Base-by-base conservation (phyloP, 805 yeast species). In the Wickerhamiella azyma region DNA sequence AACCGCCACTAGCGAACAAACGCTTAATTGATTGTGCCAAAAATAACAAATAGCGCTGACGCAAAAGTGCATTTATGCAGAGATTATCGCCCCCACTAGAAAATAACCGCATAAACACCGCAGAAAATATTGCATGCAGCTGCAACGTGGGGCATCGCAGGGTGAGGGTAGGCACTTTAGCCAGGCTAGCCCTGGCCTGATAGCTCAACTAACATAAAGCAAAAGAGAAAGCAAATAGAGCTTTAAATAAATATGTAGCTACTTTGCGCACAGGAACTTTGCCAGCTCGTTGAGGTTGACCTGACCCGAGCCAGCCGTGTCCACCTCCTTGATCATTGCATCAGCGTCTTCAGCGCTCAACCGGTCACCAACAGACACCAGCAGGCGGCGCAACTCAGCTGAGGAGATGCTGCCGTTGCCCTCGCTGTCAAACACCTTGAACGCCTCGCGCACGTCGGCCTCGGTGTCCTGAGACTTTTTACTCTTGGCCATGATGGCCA, bases 371-470 rank as follows among this genome's bases (percentile, higher is more conserved):
- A 92, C 89, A 9, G 96, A 84, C 41, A 96, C 89, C 66, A 89
- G 78, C 42, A 89, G 97, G 62, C 89, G 95, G 66, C 94, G 81
- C 62, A 89, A 76, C 69, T 89, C 98, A 49, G 96, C 92, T 52
- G 95, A 92, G 48, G 94, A 81, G 62, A 89, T 89, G 65, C 83
- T 82, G 54, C 98, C 98, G 63, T 89, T 95, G 50, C 96, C 96
- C 63, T 92, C 67, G 46, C 71, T 66, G 69, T 92, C 98, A 61
- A 89, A 92, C 35, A 89, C 98, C 67, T 86, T 88, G 74, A 89
- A 92, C 13, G 98, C 97, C 67, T 89, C 98, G 53, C 89, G 76
- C 54, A 92, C 77, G 66, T 92, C 98, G 56, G 94, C 96, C 67
- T 92, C 96, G 36, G 89, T 81, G 64, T 92, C 98, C 51, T 89